These are phyloP conservation scores for Cercospora sp. DNA, from an alignment of 2,329 filamentous ascomycete species.

Conservation along the genomic window DNA sequence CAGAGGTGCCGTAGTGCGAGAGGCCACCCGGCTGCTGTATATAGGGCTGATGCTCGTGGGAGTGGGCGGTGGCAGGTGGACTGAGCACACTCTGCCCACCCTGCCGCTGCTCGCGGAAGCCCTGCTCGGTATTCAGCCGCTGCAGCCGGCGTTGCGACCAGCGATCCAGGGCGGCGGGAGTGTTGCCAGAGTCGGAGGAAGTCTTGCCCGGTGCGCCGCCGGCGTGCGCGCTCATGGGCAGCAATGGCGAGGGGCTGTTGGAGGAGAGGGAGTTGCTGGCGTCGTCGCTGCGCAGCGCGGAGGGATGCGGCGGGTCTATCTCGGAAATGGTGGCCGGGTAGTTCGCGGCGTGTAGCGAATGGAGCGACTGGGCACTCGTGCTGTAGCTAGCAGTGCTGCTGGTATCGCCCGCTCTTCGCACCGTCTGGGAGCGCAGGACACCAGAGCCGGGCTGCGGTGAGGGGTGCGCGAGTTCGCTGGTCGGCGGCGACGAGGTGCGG, in stretches of 20 bases:
- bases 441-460: constrained; percentile 25
- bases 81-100: constrained; percentile 32
- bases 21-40: constrained; percentile 8
- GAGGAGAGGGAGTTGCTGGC: constrained; percentile 27
- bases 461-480: not conserved
- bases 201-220: constrained; percentile 34
- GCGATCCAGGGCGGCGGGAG: constrained; percentile 36
- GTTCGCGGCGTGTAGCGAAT: constrained; percentile 3
- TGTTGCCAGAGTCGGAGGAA: constrained; percentile 39
- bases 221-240: constrained; percentile 36
- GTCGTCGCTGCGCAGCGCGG: constrained; percentile 3
- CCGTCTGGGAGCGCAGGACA: constrained; percentile 33
- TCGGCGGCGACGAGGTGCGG: constrained; percentile 8
- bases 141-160: constrained; percentile 43
- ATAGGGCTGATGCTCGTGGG: constrained; percentile 22
- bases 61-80: constrained; percentile 26
- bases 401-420: constrained; percentile 26
- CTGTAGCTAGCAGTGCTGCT: constrained; percentile 10
- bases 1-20: constrained; percentile 22
- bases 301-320: constrained; percentile 23
- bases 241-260: constrained; percentile 15
- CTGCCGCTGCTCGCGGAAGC: constrained; percentile 42
- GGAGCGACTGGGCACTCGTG: not conserved
- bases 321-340: constrained; percentile 10
- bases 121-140: constrained; percentile 43